Evolutionary conservation across 2,329 filamentous ascomycete genomes (phyloP), one percentile per base, ranked within the genome.

Genomic region (Cordyceps farinosa): DNA sequence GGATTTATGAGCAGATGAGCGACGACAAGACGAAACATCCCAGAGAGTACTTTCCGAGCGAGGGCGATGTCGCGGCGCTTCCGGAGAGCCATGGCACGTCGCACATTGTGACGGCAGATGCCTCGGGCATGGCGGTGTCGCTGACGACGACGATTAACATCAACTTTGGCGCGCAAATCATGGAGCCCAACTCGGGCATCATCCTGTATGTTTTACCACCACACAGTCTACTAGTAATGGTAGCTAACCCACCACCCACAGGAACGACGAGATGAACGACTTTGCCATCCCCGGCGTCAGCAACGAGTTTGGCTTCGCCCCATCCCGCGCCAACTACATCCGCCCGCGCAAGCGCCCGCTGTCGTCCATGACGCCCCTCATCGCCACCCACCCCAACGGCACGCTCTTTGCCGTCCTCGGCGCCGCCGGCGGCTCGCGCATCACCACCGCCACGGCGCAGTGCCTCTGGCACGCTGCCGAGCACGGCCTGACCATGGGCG

Each of bases 111-210:
- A 81, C 90, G 0, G 87, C 88, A 0, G 94, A 97, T 73, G 75
- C 76, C 8, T 81, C 83, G 0, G 93, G 93, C 7, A 80, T 97
- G 74, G 87, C 92, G 2, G 84, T 96, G 42, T 89, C 90, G 1
- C 81, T 92, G 13, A 97, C 93, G 0, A 95, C 92, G 1, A 97
- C 94, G 0, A 80, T 97, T 63, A 97, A 97, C 75, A 81, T 95
- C 5, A 81, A 95, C 3, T 98, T 96, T 69, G 94, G 94, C 52
- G 89, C 87, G 34, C 82, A 87, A 27, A 75, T 96, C 66, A 86
- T 96, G 76, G 89, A 94, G 1, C 91, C 92, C 0, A 84, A 89
- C 68, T 93, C 92, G 0, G 93, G 93, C 22, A 83, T 97, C 64
- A 91, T 96, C 62, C 85, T 96, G 77, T 78, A 71, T 63, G 74